These are phyloP conservation scores for Pseudozyma flocculosa DNA, from an alignment of 1,284 basidiomycete genomes.

Conservation along the genomic window DNA sequence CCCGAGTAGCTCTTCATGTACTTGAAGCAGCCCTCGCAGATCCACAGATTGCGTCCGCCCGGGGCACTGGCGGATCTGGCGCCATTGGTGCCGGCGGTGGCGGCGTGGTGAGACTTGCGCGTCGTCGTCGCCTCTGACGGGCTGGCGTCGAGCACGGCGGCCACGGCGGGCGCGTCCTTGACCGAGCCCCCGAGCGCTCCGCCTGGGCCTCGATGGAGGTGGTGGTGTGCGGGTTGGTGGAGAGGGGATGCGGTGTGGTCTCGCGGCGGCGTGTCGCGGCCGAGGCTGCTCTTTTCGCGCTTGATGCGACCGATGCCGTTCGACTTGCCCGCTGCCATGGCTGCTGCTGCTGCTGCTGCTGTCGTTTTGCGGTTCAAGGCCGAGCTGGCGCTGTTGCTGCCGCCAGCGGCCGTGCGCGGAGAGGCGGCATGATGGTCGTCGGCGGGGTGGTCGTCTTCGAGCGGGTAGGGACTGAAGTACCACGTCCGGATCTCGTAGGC, in stretches of 20 bases:
- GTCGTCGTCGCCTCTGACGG: no score
- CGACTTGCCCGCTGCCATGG: neutral
- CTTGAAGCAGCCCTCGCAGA: constrained; percentile 93
- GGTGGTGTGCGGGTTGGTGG: neutral
- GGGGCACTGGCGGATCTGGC: no score
- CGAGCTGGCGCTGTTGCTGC: neutral
- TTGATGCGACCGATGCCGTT: neutral
- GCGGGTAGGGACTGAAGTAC: constrained; percentile 57
- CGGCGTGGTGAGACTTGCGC: no score
- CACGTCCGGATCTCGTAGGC: constrained; percentile 56
- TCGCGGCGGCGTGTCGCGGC: neutral
- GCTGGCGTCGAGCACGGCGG: neutral
- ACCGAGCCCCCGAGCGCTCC: neutral
- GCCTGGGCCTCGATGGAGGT: no score
- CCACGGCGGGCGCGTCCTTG: neutral
- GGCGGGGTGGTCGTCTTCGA: constrained; percentile 33
- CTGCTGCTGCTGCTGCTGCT: no score
- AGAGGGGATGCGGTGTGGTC: neutral
- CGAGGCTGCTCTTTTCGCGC: neutral
- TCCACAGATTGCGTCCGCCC: constrained; percentile 59
- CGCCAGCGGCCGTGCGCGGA: no score
- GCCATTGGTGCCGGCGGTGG: no score
- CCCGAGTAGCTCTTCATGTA: constrained; percentile 67
- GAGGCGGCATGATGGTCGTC: neutral
- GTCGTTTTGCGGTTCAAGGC: no score